Evolutionary conservation across 768 basidiomycete species (phyloP), one percentile per base, ranked within the genome.

Genomic region (Lactarius hatsudake): DNA sequence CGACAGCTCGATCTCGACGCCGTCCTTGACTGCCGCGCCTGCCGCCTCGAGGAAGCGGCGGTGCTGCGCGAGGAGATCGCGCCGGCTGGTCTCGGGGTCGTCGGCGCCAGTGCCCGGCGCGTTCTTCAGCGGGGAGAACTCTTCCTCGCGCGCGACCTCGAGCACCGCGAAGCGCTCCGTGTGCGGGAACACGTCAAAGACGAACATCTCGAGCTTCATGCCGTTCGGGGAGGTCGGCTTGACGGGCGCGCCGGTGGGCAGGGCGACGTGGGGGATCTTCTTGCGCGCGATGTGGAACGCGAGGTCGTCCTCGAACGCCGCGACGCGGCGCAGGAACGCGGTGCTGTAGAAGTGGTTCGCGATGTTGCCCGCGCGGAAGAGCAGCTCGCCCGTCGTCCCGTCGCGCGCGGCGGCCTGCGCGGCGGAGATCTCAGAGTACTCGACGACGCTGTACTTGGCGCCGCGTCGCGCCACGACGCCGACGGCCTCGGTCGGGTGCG

Each of bases 181-280:
- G 79, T 86, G 93, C 0, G 96, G 96, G 82, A 99, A 98, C 55
- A 99, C 97, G 78, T 99, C 97, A 74, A 99, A 99, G 38, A 99
- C 91, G 79, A 99, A 99, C 81, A 96, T 81, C 78, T 99, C 97
- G 69, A 99, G 87, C 80, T 99, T 99, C 93, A 98, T 96, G 68
- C 97, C 97, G 76, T 99, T 98, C n/a, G 94, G 92, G 74, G 88
- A 88, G 69, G 79, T 77, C 2, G 97, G 96, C 75, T 95, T 96
- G 75, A 96, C 77, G 5, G 73, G 30, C 68, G 86, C 81, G 23
- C 93, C 95, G 17, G 84, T 83, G 63, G 82, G 73, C 66, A 93
- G 72, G 74, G 93, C 87, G 69, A 95, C 81, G 72, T 90, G 85
- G 8, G 94, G 83, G 71, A 99, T 98, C 84, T 98, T 99, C 80